Percentiles rank a stretch among this genome's conserved stretches.
These are phyloP conservation scores for Monascus ruber DNA, from an alignment of 2,329 filamentous ascomycete species.

Conservation along the genomic window DNA sequence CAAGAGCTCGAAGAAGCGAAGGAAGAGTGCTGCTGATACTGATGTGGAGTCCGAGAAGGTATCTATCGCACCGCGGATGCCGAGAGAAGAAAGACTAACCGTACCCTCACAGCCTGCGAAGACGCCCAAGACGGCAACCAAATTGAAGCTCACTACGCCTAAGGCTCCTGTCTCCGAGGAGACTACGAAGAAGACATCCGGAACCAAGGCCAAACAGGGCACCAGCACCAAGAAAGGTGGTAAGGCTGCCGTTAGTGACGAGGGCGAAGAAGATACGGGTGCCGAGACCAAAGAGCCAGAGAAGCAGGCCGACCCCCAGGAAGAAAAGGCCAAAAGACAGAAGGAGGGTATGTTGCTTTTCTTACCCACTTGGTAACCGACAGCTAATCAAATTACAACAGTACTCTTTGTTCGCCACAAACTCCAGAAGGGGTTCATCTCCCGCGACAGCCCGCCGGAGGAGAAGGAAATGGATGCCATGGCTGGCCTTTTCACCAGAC, in stretches of 20 bases:
- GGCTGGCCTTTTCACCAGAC: slow-evolving; percentile 46
- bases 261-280: slow-evolving; percentile 51
- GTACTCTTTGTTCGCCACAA: slow-evolving; percentile 92
- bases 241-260: slow-evolving; percentile 42
- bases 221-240: slow-evolving; percentile 48
- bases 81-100: background rate
- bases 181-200: slow-evolving; percentile 36
- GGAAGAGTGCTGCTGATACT: slow-evolving; percentile 50
- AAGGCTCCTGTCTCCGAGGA: slow-evolving; percentile 45
- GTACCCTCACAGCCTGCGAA: slow-evolving; percentile 41
- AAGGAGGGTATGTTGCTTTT: slow-evolving; percentile 38
- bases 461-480: slow-evolving; percentile 49
- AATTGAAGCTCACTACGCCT: slow-evolving; percentile 41
- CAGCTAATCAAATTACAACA: slow-evolving; percentile 11
- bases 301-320: slow-evolving; percentile 43
- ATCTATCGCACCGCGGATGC: slow-evolving; percentile 1
- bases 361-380: slow-evolving; percentile 7
- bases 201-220: slow-evolving; percentile 44
- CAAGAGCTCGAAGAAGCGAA: slow-evolving; percentile 63
- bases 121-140: slow-evolving; percentile 52
- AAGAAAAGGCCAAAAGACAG: slow-evolving; percentile 46
- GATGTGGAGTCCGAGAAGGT: slow-evolving; percentile 64
- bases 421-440: slow-evolving; percentile 86
- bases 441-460: slow-evolving; percentile 72
- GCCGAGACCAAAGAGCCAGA: slow-evolving; percentile 41